These are phyloP conservation scores for Pneumocystis murina DNA, from an alignment of 1,139 yeast genomes.

Conservation along the genomic window DNA sequence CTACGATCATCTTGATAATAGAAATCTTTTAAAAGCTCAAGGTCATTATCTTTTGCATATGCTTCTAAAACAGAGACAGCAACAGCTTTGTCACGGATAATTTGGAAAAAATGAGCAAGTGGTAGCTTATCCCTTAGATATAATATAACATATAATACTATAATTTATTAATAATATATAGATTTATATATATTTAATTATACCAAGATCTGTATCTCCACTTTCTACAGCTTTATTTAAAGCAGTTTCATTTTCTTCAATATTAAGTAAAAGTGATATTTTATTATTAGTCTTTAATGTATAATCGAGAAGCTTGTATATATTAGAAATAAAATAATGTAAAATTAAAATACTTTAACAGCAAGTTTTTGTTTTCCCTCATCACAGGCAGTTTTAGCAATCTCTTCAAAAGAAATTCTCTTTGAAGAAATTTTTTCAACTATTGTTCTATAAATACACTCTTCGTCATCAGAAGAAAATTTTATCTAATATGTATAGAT, in stretches of 20 bases:
- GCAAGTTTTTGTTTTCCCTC: constrained; percentile 71
- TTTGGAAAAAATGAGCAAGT: constrained; percentile 40
- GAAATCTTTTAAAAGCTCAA: constrained; percentile 33
- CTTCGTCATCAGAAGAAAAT: constrained; percentile 42
- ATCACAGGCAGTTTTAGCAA: constrained; percentile 58
- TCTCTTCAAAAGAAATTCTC: constrained; percentile 42
- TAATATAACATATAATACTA: constrained; percentile 37
- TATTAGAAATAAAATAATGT: not conserved
- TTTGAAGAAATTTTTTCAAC: constrained; percentile 30
- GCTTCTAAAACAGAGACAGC: constrained; percentile 33
- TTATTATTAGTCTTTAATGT: constrained; percentile 56
- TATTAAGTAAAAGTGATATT: constrained; percentile 47
- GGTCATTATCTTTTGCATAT: constrained; percentile 25
- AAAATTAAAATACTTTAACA: constrained; percentile 30
- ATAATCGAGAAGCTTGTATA: constrained; percentile 29
- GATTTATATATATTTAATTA: not conserved
- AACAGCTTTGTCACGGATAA: constrained; percentile 33
- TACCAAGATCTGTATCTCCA: constrained; percentile 48
- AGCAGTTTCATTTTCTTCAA: constrained; percentile 63
- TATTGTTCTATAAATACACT: constrained; percentile 39
- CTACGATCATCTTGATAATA: constrained; percentile 47
- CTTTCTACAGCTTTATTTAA: constrained; percentile 53
- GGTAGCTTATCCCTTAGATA: constrained; percentile 36
- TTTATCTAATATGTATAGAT: constrained; percentile 18
- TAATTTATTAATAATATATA: not conserved